Evolutionary conservation across 2,329 filamentous ascomycete species (phyloP).

Genomic region (Colletotrichum sp.): DNA sequence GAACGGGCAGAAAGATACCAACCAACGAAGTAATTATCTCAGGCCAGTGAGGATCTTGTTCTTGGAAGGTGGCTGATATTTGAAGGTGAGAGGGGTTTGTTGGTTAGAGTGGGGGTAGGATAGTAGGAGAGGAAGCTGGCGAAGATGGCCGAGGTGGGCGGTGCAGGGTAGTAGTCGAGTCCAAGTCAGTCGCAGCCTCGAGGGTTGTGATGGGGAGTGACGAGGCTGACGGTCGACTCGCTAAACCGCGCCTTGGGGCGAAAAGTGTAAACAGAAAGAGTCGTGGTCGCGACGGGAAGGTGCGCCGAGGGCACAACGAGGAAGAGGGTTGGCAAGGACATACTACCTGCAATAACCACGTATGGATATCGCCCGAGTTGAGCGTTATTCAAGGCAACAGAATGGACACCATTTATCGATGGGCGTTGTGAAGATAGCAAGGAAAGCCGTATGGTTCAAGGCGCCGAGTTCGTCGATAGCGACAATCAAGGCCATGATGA

Average conservation of each 20-base stretch:
- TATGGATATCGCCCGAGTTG: not conserved
- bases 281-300: not conserved
- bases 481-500: not conserved
- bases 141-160: not conserved
- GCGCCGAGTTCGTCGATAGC: not conserved
- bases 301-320: not conserved
- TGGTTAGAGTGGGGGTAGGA: not conserved
- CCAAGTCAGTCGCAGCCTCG: not conserved
- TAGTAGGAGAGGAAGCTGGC: not conserved
- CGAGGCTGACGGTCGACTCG: not conserved
- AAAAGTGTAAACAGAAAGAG: not conserved
- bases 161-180: not conserved
- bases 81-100: not conserved
- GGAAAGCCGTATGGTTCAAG: not conserved
- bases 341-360: not conserved
- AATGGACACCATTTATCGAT: not conserved
- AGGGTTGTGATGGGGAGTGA: not conserved
- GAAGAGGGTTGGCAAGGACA: not conserved
- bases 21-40: not conserved
- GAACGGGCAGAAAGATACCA: not conserved
- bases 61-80: not conserved
- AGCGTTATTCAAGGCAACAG: not conserved
- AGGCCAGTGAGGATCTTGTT: not conserved
- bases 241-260: not conserved
- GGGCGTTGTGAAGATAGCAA: not conserved